Base-by-base conservation (phyloP, 768 basidiomycete species). In the Imleria badia region DNA sequence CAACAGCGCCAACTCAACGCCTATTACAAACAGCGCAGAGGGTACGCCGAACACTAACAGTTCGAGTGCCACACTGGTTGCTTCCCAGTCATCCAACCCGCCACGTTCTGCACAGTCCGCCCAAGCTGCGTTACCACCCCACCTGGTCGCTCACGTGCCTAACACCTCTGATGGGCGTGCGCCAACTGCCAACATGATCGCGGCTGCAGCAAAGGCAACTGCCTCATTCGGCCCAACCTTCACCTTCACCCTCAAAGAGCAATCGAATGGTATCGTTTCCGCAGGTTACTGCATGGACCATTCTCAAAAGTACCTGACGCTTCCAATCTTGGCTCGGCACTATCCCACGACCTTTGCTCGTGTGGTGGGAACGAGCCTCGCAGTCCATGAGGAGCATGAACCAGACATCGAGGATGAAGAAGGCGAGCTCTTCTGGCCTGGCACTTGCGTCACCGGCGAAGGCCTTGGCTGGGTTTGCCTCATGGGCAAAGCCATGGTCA, bases 381-480 rank as follows among this genome's bases (percentile, higher is more conserved):
- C 77, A 0, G 75, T 80, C 0, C 76, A 77, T 15, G 89, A 92
- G 59, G 89, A 92, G 67, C 79, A 86, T 51, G 88, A 91, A 57
- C 86, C 87, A 12, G 89, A 91, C 59, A 82, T 91, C 49, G 89
- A 91, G 67, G 90, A 92, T 61, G 87, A 90, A 59, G 89, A 90
- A 67, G 87, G 89, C 59, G 90, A 91, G 63, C 75, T 92, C n/a
- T 89, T 83, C 65, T 91, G 89, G 90, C 90, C 89, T 0, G 84
- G 84, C 40, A 85, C 89, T 62, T 76, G 81, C 34, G 75, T 84
- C 54, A 86, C 80, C 30, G 88, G 87, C 40, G 86, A 89, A 68
- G 90, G 90, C 45, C 76, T 92, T 30, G 90, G 86, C 20, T 92
- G 90, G 90, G 83, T 91, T n/a, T 91, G 89, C 68, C 75, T 87